Evolutionary conservation across 2,329 filamentous ascomycete genomes (phyloP), one percentile per base, ranked within the genome.

Genomic region (Alternaria arborescens): DNA sequence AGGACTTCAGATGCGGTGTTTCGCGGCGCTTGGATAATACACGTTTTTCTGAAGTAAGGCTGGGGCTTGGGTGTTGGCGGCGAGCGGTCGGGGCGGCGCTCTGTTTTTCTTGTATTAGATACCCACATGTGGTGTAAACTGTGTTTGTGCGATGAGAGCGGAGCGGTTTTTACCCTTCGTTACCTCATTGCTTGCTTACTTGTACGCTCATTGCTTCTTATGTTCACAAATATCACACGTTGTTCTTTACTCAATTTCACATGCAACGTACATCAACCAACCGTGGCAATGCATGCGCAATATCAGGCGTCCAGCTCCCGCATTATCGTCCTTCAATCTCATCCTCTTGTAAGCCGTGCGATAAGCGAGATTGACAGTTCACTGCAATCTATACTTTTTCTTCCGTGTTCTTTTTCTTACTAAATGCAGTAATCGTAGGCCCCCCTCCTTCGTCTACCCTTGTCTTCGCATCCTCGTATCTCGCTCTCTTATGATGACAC

Each of bases 101-200:
- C n/a, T 43, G 12, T 34, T 55, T 43, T 53, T 53, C 41, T 16
- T 53, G 46, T 51, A 51, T 51, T 51, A 51, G 57, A 60, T 60
- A 60, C 57, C 57, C 57, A 55, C 41, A 55, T 20, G 57, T 60
- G 57, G 57, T 60, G 57, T 40, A 47, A 30, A 41, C 38, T 43
- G 51, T 43, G 36, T 26, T 50, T 20, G 22, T 50, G 46, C 46
- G 32, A 36, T 36, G 46, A 38, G 46, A n/a, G 30, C 30, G n/a
- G 32, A 50, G 32, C 32, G 32, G 46, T 36, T 5, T 50, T 22
- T 26, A 32, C 46, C 20, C 16, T 36, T 22, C 32, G 20, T 38
- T 38, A 36, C 30, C 30, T 50, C 46, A 18, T 50, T 26, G 46
- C 8, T 50, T 50, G 32, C 20, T 50, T 50, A n/a, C 8, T 16